Evolutionary conservation across 1,139 yeast species (phyloP).

Genomic region (Arxiozyma bovina): DNA sequence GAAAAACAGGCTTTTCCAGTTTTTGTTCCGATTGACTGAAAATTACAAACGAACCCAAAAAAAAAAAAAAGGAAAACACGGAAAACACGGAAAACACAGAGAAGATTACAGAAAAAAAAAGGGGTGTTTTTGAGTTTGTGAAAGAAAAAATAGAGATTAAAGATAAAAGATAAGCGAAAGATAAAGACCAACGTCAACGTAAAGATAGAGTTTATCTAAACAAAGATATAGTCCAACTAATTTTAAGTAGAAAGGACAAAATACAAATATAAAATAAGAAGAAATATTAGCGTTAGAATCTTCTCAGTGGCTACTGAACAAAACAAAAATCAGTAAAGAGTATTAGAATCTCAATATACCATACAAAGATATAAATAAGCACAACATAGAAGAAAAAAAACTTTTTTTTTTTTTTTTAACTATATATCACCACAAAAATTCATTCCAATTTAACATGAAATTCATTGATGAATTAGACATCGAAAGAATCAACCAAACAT

Average conservation of each 20-base stretch:
- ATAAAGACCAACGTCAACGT: too few species aligned
- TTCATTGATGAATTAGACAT: conserved; percentile 88
- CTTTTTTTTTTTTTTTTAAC: too few species aligned
- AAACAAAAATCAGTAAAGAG: too few species aligned
- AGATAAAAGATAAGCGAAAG: not conserved
- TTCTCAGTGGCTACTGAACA: not conserved
- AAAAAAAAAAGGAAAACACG: too few species aligned
- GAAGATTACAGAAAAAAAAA: too few species aligned
- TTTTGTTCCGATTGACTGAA: too few species aligned
- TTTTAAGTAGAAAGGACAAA: not conserved
- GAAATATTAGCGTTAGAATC: too few species aligned
- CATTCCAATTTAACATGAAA: conserved; percentile 34
- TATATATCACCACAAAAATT: not conserved
- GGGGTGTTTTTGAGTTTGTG: not conserved
- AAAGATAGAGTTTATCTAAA: not conserved
- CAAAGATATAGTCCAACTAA: not conserved
- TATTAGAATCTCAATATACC: not conserved
- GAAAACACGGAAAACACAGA: not conserved
- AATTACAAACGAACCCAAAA: too few species aligned
- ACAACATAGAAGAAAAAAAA: not conserved
- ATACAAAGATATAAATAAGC: too few species aligned
- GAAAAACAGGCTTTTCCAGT: not conserved
- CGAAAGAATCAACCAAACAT: conserved; percentile 77
- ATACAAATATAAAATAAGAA: not conserved
- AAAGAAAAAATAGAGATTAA: too few species aligned